Evolutionary conservation across 305 asterid genomes (phyloP).

Genomic region (Fraxinus sp.): DNA sequence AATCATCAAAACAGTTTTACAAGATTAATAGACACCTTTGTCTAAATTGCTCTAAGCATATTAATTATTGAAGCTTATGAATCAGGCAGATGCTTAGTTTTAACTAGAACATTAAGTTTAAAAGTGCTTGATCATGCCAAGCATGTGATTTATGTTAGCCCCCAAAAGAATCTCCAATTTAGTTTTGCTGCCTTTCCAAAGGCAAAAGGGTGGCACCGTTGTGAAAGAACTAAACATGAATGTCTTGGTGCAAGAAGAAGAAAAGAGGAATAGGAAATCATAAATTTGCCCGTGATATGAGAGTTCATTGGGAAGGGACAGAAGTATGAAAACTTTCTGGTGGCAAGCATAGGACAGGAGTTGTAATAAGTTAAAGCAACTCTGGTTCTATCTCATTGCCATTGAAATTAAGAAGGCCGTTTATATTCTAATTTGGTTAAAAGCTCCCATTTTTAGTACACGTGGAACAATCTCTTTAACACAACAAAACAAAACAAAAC

Average conservation of each 20-base stretch:
- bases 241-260: neutral
- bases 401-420: neutral
- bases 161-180: neutral
- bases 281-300: neutral
- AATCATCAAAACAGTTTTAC: neutral
- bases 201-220: neutral
- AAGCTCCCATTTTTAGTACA: neutral
- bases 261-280: neutral
- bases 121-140: constrained; percentile 9
- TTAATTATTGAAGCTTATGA: neutral
- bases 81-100: neutral
- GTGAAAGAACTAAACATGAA: neutral
- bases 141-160: neutral
- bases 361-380: neutral
- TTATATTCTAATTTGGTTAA: neutral
- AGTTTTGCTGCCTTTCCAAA: neutral
- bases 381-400: neutral
- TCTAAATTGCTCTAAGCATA: neutral
- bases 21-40: neutral
- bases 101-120: neutral
- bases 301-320: neutral
- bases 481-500: neutral
- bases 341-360: neutral
- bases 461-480: neutral
- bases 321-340: neutral